Evolutionary conservation across 2,329 filamentous ascomycete species (phyloP), one percentile per base, ranked within the genome.

Genomic region (Sphaerulina vaccinii): DNA sequence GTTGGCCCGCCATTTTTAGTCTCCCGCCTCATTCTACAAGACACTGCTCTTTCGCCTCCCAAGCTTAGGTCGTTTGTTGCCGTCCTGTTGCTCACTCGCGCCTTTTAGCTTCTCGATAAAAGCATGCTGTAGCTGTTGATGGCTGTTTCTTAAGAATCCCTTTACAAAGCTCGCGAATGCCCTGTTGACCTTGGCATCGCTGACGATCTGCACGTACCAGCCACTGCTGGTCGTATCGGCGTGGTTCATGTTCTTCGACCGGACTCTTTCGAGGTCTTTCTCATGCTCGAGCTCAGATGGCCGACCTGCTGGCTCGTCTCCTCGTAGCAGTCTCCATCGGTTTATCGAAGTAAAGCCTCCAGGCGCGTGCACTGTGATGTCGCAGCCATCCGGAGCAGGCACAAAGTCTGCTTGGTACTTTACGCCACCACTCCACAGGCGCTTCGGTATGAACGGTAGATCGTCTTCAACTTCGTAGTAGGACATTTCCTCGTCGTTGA

Each of bases 401-500:
- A 63, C 35, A 52, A 64, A 69, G 38, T 66, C 61, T 15, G 65
- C 65, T 1, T 51, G 59, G 54, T 69, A 69, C 37, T 49, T 60
- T 8, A 68, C 66, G 13, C 65, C 61, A 27, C 67, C 67, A 22
- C 43, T 51, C 67, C 67, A 69, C 1, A 69, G 58, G 16, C 55
- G 55, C 50, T 64, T 67, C 3, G 67, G 67, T 15, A 69, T 65
- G 59, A 69, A 69, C 2, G 65, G 62, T 1, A 68, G 62, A n/a
- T 66, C 65, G 56, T 69, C 66, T 54, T 67, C 65, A 16, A 68
- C 66, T 39, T 68, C 66, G 51, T 61, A 68, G 53, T 62, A 62
- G 29, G 57, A 52, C 16, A 60, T 41, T 22, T 40, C 6, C 2
- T 51, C 24, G 10, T 53, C 43, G n/a, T 23, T 42, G 10, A 53